These are phyloP conservation scores for Cynanchum wilfordii DNA, from an alignment of 257 asterid species.

Conservation along the genomic window DNA sequence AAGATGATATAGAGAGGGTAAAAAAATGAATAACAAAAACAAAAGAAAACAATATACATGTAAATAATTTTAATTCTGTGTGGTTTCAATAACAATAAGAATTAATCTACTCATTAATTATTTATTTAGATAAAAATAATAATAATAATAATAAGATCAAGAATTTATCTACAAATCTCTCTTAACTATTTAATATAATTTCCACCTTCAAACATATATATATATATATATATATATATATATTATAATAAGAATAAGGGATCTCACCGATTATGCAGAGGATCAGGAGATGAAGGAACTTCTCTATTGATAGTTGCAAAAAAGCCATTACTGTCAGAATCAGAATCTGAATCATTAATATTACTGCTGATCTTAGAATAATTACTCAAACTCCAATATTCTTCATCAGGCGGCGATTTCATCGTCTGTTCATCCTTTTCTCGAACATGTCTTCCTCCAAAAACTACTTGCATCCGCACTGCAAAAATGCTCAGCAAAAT, in stretches of 20 bases:
- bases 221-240: no score
- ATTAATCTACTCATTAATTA: no score
- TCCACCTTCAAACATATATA: not conserved
- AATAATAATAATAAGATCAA: no score
- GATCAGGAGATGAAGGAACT: conserved; percentile 43
- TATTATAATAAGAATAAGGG: not conserved
- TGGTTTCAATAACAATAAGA: no score
- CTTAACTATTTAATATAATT: not conserved
- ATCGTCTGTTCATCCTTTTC: not conserved
- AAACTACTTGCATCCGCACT: conserved; percentile 14
- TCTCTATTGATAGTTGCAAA: conserved; percentile 33
- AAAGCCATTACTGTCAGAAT: conserved; percentile 14
- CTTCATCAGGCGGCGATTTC: not conserved
- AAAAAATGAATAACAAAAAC: no score
- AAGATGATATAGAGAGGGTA: no score
- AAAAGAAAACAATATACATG: no score
- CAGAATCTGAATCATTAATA: not conserved
- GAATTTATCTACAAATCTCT: not conserved
- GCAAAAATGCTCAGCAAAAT: conserved; percentile 20
- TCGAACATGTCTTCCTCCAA: conserved; percentile 27
- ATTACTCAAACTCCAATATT: not conserved
- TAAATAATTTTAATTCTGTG: no score
- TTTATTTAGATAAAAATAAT: no score
- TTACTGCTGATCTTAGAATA: not conserved
- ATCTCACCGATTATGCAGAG: conserved; percentile 33